These are phyloP conservation scores for Sphaceloma murrayae DNA, from an alignment of 2,329 filamentous ascomycete species.

Conservation along the genomic window DNA sequence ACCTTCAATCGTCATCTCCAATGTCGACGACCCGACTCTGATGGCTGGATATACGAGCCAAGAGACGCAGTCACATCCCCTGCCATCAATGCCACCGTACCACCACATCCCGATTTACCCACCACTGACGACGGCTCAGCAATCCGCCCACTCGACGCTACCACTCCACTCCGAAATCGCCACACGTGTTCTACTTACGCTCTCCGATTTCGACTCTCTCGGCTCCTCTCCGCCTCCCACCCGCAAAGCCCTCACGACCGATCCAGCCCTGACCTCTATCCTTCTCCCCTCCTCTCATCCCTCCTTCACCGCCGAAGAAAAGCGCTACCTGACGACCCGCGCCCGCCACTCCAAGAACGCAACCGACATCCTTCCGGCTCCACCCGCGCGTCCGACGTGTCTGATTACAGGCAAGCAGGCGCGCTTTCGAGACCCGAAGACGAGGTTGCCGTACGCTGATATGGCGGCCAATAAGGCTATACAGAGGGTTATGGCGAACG, in stretches of 20 bases:
- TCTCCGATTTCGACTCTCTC: slow-evolving; percentile 29
- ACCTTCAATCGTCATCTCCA: slow-evolving; percentile 13
- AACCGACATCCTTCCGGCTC: slow-evolving; percentile 30
- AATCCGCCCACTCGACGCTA: slow-evolving; percentile 16
- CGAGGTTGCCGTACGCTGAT: slow-evolving; percentile 72
- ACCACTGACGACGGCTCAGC: slow-evolving; percentile 7
- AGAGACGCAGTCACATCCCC: slow-evolving; percentile 8
- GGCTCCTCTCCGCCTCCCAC: slow-evolving; percentile 14
- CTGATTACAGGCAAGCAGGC: slow-evolving; percentile 75
- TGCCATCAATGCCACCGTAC: slow-evolving; percentile 15
- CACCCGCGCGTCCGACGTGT: slow-evolving; percentile 45
- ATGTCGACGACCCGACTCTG: slow-evolving; percentile 20
- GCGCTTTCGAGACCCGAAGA: slow-evolving; percentile 74
- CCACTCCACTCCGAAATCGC: slow-evolving; percentile 28
- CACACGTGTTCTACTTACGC: slow-evolving; percentile 27
- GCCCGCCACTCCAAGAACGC: slow-evolving; percentile 30
- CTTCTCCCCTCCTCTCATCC: slow-evolving; percentile 39
- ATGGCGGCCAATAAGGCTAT: slow-evolving; percentile 73
- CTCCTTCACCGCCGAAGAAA: slow-evolving; percentile 43
- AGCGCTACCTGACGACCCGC: slow-evolving; percentile 46
- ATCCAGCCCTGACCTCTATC: slow-evolving; percentile 40
- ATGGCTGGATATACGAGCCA: slow-evolving; percentile 17
- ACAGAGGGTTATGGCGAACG: slow-evolving; percentile 59
- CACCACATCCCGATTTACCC: slow-evolving; percentile 17
- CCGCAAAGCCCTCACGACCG: slow-evolving; percentile 18